Evolutionary conservation across 2,329 filamentous ascomycete genomes (phyloP).

Genomic region (Cadophora gregata): DNA sequence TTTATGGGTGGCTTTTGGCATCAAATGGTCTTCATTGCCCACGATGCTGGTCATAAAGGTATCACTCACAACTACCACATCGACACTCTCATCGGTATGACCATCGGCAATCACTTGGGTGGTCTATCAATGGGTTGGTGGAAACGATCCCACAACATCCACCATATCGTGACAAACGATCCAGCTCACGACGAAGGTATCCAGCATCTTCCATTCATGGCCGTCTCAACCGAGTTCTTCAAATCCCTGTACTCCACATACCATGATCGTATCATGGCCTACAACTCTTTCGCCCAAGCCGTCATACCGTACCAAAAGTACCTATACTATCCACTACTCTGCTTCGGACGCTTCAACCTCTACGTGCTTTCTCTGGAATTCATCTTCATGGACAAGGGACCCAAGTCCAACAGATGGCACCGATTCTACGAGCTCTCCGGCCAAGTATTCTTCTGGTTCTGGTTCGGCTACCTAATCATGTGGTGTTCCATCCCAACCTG

Average conservation of each 20-base stretch:
- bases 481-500: slow-evolving; percentile 64
- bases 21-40: slow-evolving; percentile 72
- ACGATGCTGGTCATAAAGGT: slow-evolving; percentile 68
- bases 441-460: slow-evolving; percentile 69
- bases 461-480: slow-evolving; percentile 70
- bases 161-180: slow-evolving; percentile 70
- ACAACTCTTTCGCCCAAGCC: slow-evolving; percentile 65
- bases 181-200: slow-evolving; percentile 64
- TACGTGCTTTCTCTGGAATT: slow-evolving; percentile 72
- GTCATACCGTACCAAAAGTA: slow-evolving; percentile 67
- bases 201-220: slow-evolving; percentile 73
- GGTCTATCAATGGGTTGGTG: slow-evolving; percentile 72
- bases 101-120: slow-evolving; percentile 69
- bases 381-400: slow-evolving; percentile 60
- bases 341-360: slow-evolving; percentile 74
- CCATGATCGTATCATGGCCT: slow-evolving; percentile 66
- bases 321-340: slow-evolving; percentile 72
- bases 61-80: slow-evolving; percentile 64
- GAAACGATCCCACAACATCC: slow-evolving; percentile 73
- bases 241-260: slow-evolving; percentile 67
- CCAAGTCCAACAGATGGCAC: slow-evolving; percentile 70
- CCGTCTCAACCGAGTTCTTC: slow-evolving; percentile 70
- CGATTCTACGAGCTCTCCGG: slow-evolving; percentile 69
- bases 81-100: slow-evolving; percentile 66
- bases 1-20: slow-evolving; percentile 71